Conservation (phyloP, 192 early-diverging fungal species). For the Backusella tuberculispora region DNA sequence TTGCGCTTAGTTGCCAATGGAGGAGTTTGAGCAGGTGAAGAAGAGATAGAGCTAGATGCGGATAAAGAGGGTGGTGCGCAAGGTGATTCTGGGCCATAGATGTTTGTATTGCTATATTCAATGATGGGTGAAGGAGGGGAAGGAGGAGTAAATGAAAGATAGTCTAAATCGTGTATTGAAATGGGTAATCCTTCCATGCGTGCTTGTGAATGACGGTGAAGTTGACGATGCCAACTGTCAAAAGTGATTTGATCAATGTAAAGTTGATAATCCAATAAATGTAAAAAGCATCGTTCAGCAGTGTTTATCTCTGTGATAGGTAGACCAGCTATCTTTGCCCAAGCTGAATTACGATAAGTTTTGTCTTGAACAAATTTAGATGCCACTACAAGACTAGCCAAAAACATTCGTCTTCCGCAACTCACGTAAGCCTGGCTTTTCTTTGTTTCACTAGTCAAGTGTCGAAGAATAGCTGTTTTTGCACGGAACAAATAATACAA, state of each 20-base stretch:
- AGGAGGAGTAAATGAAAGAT: conserved; percentile 13
- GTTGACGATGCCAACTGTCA: conserved; percentile 44
- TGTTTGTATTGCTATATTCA: neutral
- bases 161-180: conserved; percentile 7
- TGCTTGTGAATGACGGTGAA: conserved; percentile 32
- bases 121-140: neutral
- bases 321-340: conserved; percentile 91
- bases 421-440: conserved; percentile 47
- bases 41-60: conserved; percentile 24
- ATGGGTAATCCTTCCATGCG: conserved; percentile 6
- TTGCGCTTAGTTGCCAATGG: conserved; percentile 23
- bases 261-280: conserved; percentile 81
- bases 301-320: conserved; percentile 80
- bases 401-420: conserved; percentile 84
- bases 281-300: conserved; percentile 81
- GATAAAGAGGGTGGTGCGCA: conserved; percentile 14
- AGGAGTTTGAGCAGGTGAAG: conserved; percentile 32
- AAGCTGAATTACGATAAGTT: conserved; percentile 86
- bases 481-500: conserved; percentile 69
- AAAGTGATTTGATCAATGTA: conserved; percentile 55
- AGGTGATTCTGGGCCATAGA: neutral
- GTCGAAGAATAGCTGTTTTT: conserved; percentile 31
- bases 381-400: conserved; percentile 83
- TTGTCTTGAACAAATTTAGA: conserved; percentile 91
- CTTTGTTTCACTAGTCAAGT: conserved; percentile 13